Evolutionary conservation across 345 rosid genomes (phyloP), one percentile per base, ranked within the genome.

Genomic region (Raphanus raphanistrum): DNA sequence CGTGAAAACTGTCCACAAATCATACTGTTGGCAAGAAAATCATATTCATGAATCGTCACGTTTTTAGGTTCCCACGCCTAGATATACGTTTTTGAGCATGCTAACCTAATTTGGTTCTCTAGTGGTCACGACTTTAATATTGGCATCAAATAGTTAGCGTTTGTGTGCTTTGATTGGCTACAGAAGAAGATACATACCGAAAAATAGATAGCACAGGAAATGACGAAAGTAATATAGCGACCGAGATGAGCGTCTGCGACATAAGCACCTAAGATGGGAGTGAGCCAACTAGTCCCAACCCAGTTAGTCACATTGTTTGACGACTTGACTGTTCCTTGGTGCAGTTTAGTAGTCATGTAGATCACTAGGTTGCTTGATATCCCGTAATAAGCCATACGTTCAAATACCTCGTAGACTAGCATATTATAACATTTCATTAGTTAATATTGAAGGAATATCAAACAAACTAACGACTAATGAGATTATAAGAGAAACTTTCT

Each of bases 291-390:
- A 36, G 97, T 89, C 50, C 99, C 99, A 1, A 86, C 96, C 97
- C 97, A 95, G 70, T 92, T 91, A 77, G 99, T 95, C 33, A 95
- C 99, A 45, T 92, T 92, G 28, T 95, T 92, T 41, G 96, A 75
- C 2, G 99, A 95, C 74, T 74, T 77, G 55, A 95, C 99, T 0
- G 96, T 92, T 8, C 97, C 97, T 74, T 95, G 88, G 31, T 86
- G 94, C 66, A 95, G 88, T 84, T 82, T 90, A 36, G 75, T 87
- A 0, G 99, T 89, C 88, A 95, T 66, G 66, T 91, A 95, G 0
- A 93, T 55, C 7, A 95, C 89, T 21, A 95, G 66, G 66, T 92
- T 95, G 58, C 89, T 84, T 5, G 97, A 90, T 84, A 92, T 90
- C 2, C 97, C 98, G 26, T 89, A 88, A 35, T 90, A 95, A 2